phyloP scores from a whole-genome alignment of 1,284 basidiomycete species.

The Neotropicomus parvogracilis region DNA sequence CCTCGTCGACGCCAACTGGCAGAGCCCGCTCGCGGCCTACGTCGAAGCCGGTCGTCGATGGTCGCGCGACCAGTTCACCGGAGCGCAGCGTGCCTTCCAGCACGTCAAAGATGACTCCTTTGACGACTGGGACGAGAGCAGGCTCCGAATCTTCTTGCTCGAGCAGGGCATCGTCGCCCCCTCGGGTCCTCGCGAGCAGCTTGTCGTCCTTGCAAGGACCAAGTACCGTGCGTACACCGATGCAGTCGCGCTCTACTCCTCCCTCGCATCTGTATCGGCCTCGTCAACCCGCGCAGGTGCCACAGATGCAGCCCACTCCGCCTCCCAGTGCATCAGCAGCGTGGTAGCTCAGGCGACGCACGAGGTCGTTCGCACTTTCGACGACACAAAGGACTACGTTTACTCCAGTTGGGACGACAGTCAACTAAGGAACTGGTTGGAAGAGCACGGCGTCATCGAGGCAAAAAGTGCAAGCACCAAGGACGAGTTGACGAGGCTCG shows the following conservation, averaged over 20 bases:
- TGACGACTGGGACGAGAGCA: slow-evolving; percentile 78
- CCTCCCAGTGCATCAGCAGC: slow-evolving; percentile 43
- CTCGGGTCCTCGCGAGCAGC: slow-evolving; percentile 72
- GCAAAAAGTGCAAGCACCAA: slow-evolving; percentile 59
- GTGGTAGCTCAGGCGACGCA: slow-evolving; percentile 51
- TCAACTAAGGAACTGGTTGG: slow-evolving; percentile 65
- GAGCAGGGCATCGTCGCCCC: slow-evolving; percentile 84
- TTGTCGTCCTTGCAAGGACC: slow-evolving; percentile 73
- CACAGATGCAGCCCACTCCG: slow-evolving; percentile 36
- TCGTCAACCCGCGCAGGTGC: slow-evolving; percentile 46
- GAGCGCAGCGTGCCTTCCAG: slow-evolving; percentile 66
- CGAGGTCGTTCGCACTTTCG: slow-evolving; percentile 54
- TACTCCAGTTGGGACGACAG: slow-evolving; percentile 88
- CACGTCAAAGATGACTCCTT: slow-evolving; percentile 55
- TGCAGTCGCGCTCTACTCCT: slow-evolving; percentile 51
- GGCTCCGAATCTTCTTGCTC: slow-evolving; percentile 79
- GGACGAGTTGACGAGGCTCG: slow-evolving; percentile 65
- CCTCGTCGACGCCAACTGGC: slow-evolving; percentile 65
- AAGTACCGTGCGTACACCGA: slow-evolving; percentile 58
- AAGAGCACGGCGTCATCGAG: slow-evolving; percentile 70
- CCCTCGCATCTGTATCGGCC: slow-evolving; percentile 52
- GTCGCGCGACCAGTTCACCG: slow-evolving; percentile 58
- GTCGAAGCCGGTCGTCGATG: slow-evolving; percentile 36
- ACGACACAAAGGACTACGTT: slow-evolving; percentile 80
- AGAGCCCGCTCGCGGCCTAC: slow-evolving; percentile 30